phyloP scores from a whole-genome alignment of 139 green algal species.

The Deuterostichococcus epilithicus region DNA sequence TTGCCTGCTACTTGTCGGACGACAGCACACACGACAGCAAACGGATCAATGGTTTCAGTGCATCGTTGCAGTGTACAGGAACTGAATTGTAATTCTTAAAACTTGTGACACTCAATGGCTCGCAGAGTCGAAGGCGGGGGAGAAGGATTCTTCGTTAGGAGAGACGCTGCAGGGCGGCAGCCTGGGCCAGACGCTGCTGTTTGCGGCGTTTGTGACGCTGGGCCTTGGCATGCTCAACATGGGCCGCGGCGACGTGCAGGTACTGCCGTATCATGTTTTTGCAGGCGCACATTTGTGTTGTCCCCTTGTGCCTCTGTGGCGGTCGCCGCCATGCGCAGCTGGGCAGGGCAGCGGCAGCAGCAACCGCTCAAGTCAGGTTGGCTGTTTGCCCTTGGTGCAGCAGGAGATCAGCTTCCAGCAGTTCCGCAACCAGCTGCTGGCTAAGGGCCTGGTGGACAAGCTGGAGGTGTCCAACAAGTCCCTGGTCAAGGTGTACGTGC shows the following conservation, averaged over 20 bases:
- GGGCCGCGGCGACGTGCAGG: not conserved
- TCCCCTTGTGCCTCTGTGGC: not conserved
- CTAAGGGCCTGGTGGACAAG: constrained; percentile 68
- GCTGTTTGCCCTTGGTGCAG: not conserved
- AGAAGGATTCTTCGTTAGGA: not conserved
- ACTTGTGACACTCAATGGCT: not conserved
- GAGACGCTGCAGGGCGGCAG: constrained; percentile 2
- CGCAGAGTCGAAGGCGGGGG: not conserved
- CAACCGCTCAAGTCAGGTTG: constrained; percentile 7
- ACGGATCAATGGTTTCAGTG: not conserved
- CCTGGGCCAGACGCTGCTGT: not conserved
- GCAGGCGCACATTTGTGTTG: too few relatives aligned
- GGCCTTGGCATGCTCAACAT: not conserved
- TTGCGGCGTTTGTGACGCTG: not conserved
- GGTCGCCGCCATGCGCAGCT: not conserved
- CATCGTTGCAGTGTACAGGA: not conserved
- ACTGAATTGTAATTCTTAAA: too few relatives aligned
- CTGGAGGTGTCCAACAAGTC: constrained; percentile 94
- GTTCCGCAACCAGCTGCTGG: constrained; percentile 86
- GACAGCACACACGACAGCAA: not conserved
- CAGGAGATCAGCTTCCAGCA: constrained; percentile 88
- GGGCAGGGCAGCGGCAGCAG: not conserved
- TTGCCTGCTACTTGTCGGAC: not conserved
- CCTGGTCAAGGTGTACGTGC: constrained; percentile 70
- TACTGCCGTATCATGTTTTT: too few relatives aligned